Evolutionary conservation across 768 basidiomycete species (phyloP).

Genomic region (Mycena olivaceomarginata): DNA sequence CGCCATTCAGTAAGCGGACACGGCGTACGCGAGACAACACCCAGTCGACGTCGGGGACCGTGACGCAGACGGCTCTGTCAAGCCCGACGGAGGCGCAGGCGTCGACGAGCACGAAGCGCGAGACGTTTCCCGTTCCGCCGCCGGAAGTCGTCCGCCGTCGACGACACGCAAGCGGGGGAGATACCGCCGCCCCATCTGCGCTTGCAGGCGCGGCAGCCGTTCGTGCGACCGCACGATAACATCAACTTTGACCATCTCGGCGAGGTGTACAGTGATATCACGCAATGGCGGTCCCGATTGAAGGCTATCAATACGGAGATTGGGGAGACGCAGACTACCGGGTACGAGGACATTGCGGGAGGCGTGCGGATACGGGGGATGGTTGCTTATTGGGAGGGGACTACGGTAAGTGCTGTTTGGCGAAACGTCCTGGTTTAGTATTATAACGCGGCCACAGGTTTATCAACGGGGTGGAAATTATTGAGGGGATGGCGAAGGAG

Average conservation of each 20-base stretch:
- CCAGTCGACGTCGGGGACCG: constrained; percentile 5
- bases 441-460: constrained; percentile 50
- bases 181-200: constrained; percentile 78
- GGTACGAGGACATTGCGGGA: constrained; percentile 84
- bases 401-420: constrained; percentile 52
- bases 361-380: constrained; percentile 84
- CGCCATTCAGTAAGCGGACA: constrained; percentile 25
- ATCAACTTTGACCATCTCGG: constrained; percentile 81
- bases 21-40: constrained; percentile 5
- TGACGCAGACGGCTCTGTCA: constrained; percentile 6
- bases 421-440: background rate
- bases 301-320: constrained; percentile 87
- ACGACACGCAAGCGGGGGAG: constrained; percentile 44
- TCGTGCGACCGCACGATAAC: constrained; percentile 85
- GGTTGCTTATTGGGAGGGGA: constrained; percentile 86
- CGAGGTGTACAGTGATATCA: constrained; percentile 81
- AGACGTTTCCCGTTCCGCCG: constrained; percentile 80
- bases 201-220: constrained; percentile 78
- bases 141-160: constrained; percentile 35
- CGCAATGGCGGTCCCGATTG: constrained; percentile 79
- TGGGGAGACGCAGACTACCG: constrained; percentile 76
- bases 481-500: constrained; percentile 89
- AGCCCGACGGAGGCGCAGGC: constrained; percentile 23
- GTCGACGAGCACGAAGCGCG: constrained; percentile 62
- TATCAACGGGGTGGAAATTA: constrained; percentile 78